Conservation (phyloP, 495 filamentous ascomycete genomes). For the Umbilicaria muhlenbergii region DNA sequence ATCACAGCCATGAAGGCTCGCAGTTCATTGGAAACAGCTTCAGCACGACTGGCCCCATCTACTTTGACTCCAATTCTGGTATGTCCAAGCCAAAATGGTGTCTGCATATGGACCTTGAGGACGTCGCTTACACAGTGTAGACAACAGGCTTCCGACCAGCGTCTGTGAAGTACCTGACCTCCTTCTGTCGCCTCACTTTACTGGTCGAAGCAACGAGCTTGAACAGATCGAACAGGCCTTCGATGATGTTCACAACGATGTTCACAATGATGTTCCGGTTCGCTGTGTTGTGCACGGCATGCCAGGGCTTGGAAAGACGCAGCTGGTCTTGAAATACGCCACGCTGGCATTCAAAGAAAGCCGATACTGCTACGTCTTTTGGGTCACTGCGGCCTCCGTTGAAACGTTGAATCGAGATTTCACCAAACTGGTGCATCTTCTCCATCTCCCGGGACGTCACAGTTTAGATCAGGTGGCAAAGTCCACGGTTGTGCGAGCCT, state of each 20-base stretch:
- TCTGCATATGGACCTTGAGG: too few species aligned
- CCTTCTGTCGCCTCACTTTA: slow-evolving; percentile 6
- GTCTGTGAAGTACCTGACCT: slow-evolving; percentile 3
- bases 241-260: too few species aligned
- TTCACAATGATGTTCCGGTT: not conserved
- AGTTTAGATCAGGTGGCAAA: slow-evolving; percentile 1
- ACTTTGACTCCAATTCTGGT: slow-evolving; percentile 2
- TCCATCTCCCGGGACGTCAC: slow-evolving; percentile 1
- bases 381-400: slow-evolving; percentile 4
- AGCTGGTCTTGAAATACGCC: slow-evolving; percentile 7
- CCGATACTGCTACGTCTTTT: slow-evolving; percentile 4
- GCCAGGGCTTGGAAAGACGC: slow-evolving; percentile 6
- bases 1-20: slow-evolving; percentile 4
- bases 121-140: not conserved
- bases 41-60: slow-evolving; percentile 6
- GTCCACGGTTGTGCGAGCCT: not conserved
- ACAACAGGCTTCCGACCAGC: slow-evolving; percentile 1
- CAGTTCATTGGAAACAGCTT: slow-evolving; percentile 6
- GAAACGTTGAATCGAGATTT: slow-evolving; percentile 2
- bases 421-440: slow-evolving; percentile 5
- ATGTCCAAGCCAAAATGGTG: not conserved
- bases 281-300: slow-evolving; percentile 6
- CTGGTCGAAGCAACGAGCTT: slow-evolving; percentile 4
- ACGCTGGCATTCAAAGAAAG: slow-evolving; percentile 2
- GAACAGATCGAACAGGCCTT: slow-evolving; percentile 6